Conservation (phyloP, 441 rosid genomes). For the Manihot esculenta region DNA sequence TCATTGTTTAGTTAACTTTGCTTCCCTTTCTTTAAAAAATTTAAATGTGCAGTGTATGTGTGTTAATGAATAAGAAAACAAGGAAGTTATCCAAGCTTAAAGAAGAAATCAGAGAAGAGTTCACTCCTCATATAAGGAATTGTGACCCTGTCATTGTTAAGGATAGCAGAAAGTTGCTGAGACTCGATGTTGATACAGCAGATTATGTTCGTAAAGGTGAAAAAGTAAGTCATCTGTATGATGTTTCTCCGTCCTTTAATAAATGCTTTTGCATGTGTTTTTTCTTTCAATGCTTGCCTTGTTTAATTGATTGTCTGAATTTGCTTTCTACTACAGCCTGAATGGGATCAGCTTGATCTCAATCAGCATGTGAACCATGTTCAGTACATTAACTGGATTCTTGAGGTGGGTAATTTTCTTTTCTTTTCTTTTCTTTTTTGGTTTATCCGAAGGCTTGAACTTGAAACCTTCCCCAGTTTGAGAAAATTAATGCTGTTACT, state of each 20-base stretch:
- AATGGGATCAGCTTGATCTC: conserved; percentile 41
- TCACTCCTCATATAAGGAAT: conserved; percentile 23
- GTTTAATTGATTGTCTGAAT: neutral
- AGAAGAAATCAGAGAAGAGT: conserved; percentile 29
- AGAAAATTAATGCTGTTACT: no score
- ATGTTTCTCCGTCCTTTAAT: no score
- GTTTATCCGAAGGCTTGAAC: no score
- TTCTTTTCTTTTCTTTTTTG: neutral
- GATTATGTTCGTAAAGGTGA: conserved; percentile 25
- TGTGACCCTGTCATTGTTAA: conserved; percentile 22
- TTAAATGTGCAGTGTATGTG: conserved; percentile 26
- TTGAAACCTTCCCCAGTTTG: no score
- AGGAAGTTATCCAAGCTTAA: conserved; percentile 36
- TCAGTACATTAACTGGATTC: conserved; percentile 37
- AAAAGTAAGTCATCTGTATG: conserved; percentile 22
- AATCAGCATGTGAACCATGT: conserved; percentile 40
- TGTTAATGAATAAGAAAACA: conserved; percentile 42
- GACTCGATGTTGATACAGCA: conserved; percentile 27
- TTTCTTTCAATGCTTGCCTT: neutral
- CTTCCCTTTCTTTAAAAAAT: neutral
- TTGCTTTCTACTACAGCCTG: conserved; percentile 29
- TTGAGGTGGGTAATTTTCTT: conserved; percentile 24
- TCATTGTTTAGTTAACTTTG: neutral
- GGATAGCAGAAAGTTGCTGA: conserved; percentile 18
- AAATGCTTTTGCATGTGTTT: neutral